These are phyloP conservation scores for Lentinula aciculospora DNA, from an alignment of 768 basidiomycete species.

Conservation along the genomic window DNA sequence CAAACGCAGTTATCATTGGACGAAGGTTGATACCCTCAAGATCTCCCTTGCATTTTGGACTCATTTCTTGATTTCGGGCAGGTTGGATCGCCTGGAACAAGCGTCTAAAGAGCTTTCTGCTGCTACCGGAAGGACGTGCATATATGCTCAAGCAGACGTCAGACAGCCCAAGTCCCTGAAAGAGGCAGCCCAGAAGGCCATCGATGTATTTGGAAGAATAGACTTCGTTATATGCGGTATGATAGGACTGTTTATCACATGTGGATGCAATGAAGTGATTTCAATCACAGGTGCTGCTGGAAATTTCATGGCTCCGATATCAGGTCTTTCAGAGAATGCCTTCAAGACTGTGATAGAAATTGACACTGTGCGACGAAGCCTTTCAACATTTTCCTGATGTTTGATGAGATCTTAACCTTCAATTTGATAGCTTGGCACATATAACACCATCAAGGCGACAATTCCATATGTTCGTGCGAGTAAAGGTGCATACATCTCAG, in stretches of 20 bases:
- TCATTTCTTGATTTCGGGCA: slow-evolving; percentile 19
- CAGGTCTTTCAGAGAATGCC: slow-evolving; percentile 78
- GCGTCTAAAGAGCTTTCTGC: slow-evolving; percentile 67
- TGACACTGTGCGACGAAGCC: slow-evolving; percentile 57
- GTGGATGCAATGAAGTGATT: not conserved
- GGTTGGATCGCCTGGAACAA: slow-evolving; percentile 66
- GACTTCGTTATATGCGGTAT: slow-evolving; percentile 94
- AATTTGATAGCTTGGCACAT: slow-evolving; percentile 70
- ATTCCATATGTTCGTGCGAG: slow-evolving; percentile 28
- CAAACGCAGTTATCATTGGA: slow-evolving; percentile 75
- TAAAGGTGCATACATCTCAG: slow-evolving; percentile 84
- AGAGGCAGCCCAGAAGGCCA: slow-evolving; percentile 69
- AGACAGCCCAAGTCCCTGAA: slow-evolving; percentile 66
- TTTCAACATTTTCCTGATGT: not conserved
- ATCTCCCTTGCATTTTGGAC: not conserved
- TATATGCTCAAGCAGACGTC: slow-evolving; percentile 79
- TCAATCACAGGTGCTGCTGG: slow-evolving; percentile 76
- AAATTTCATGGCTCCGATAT: slow-evolving; percentile 89
- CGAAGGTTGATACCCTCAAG: slow-evolving; percentile 56
- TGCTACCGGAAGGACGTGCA: slow-evolving; percentile 64
- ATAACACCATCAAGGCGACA: slow-evolving; percentile 92
- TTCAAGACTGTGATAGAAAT: slow-evolving; percentile 93
- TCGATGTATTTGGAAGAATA: slow-evolving; percentile 79
- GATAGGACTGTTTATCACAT: slow-evolving; percentile 12
- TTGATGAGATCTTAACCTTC: not conserved